Base-by-base conservation (phyloP, 345 rosid genomes). In the Microcos paniculata region DNA sequence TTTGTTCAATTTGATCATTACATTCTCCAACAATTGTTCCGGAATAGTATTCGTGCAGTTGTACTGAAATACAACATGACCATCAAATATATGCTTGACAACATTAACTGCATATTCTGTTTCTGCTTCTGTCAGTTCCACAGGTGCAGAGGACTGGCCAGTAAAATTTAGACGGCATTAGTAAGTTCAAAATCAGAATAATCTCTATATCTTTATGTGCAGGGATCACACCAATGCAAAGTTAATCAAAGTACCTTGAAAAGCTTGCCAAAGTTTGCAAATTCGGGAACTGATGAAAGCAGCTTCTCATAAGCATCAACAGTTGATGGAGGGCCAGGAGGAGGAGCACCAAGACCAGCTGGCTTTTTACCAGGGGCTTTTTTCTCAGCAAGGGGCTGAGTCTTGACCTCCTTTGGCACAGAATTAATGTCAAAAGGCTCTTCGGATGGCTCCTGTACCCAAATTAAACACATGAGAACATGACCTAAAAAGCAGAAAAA, bases 101-200 rank as follows among this genome's bases (percentile, higher is more conserved):
- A 84, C 98, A 87, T 92, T 93, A 76, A 96, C 99, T 1, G 96
- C 89, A 63, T 96, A 96, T 79, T 96, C 99, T 48, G 99, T 96
- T 82, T 92, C 99, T 65, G 97, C 93, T 90, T 96, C 99, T 46
- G 99, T 93, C 76, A 93, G 88, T 88, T 96, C 99, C 79, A 92
- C 96, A 59, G 92, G 97, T 45, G 90, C 66, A 40, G 98, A 88
- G 35, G 99, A 93, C 99, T 96, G 88, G 64, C 40, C 62, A 24
- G 80, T 1, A 48, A 74, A 80, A 70, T 31, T 53, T 72, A 40
- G 11, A 80, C 42, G 21, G 62, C 10, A 70, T 81, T 76, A 73
- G 70, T 51, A 68, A 72, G 72, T 77, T 69, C 12, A 30, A 26
- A 51, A 15, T 42, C 23, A 64, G 23, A 71, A 64, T 65, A 26